Percentiles rank a stretch among this genome's conserved stretches.
Conservation (phyloP, 2,329 filamentous ascomycete species). For the Phoma herbarum region DNA sequence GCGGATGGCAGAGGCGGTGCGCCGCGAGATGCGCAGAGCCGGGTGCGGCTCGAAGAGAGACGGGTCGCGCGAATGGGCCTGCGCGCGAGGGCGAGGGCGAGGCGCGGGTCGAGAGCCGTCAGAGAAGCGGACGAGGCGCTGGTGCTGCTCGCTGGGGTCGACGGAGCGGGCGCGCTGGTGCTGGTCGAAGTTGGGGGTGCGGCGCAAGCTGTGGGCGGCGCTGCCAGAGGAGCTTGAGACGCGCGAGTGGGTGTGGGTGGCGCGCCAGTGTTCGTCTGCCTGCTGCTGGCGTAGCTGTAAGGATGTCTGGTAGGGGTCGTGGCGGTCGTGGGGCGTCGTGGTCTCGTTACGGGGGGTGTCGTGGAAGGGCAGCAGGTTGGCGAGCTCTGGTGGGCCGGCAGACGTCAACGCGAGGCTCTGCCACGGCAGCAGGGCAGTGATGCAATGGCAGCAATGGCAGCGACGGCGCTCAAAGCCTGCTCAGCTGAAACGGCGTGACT, state of each 20-base stretch:
- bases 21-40: constrained; percentile 77
- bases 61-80: constrained; percentile 19
- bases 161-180: constrained; percentile 54
- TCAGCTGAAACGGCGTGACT: constrained; percentile 26
- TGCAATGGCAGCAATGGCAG: constrained; percentile 1
- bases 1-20: constrained; percentile 88
- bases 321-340: constrained; percentile 46
- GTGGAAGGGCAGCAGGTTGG: constrained; percentile 41
- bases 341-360: constrained; percentile 48
- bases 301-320: constrained; percentile 50
- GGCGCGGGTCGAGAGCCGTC: constrained; percentile 39
- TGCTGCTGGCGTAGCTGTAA: constrained; percentile 56
- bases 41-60: constrained; percentile 56
- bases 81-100: constrained; percentile 43
- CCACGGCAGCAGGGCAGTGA: neutral
- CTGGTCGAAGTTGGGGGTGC: constrained; percentile 58
- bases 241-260: constrained; percentile 53
- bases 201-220: constrained; percentile 59
- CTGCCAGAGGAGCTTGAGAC: constrained; percentile 64
- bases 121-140: constrained; percentile 49
- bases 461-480: constrained; percentile 7
- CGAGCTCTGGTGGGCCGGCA: constrained; percentile 34
- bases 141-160: constrained; percentile 50
- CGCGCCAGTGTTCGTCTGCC: constrained; percentile 47
- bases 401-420: constrained; percentile 19